phyloP scores from a whole-genome alignment of 2,329 filamentous ascomycete species.

The Parafenestella ontariensis region DNA sequence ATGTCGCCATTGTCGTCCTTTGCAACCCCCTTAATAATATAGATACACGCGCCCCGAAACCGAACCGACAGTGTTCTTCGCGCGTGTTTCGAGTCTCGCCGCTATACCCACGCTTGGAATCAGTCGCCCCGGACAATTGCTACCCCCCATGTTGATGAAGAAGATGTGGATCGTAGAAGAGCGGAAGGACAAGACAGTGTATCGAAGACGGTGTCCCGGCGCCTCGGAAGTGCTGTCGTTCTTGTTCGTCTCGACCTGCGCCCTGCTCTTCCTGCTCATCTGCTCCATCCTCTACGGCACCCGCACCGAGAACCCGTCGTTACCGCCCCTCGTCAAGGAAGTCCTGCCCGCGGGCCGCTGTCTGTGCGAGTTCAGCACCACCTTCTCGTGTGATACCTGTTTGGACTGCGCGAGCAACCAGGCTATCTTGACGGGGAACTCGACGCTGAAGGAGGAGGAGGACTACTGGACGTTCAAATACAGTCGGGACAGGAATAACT shows the following conservation, averaged over 20 bases:
- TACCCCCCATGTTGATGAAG: constrained; percentile 25
- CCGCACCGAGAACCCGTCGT: constrained; percentile 35
- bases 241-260: constrained; percentile 37
- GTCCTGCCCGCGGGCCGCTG: constrained; percentile 43
- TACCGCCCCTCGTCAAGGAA: constrained; percentile 41
- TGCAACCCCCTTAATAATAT: constrained; percentile 11
- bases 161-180: constrained; percentile 33
- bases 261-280: constrained; percentile 39
- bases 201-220: constrained; percentile 36
- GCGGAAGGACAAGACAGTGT: constrained; percentile 36
- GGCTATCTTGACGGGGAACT: constrained; percentile 21
- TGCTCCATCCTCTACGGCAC: constrained; percentile 45
- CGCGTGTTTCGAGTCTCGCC: constrained; percentile 22
- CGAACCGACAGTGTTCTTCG: constrained; percentile 14
- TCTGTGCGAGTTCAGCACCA: constrained; percentile 42
- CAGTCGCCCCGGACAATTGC: constrained; percentile 12
- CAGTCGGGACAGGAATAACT: constrained; percentile 37
- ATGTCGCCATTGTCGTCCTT: constrained; percentile 25
- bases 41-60: constrained; percentile 16
- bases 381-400: constrained; percentile 41
- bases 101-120: constrained; percentile 11
- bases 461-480: constrained; percentile 40
- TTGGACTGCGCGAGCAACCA: constrained; percentile 41
- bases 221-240: constrained; percentile 34
- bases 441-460: constrained; percentile 20